Evolutionary conservation across 2,329 filamentous ascomycete genomes (phyloP), one percentile per base, ranked within the genome.

Genomic region (Fusarium sublunatum): DNA sequence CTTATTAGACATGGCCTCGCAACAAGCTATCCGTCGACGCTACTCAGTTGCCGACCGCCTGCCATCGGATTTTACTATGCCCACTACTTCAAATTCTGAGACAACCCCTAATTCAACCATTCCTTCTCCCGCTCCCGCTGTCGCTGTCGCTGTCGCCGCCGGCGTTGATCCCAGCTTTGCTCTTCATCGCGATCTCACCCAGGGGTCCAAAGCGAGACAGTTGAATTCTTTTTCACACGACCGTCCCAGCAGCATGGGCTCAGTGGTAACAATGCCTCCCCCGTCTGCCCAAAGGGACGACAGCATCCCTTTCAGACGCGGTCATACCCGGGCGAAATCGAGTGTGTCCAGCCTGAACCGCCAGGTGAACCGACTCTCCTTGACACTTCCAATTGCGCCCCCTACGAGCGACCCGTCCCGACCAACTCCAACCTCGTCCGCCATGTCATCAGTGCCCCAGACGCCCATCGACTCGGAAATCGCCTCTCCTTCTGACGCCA

Each of bases 311-410:
- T 78, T 77, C 38, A 61, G 61, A 57, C 81, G 82, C 35, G 81
- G 81, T 8, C 69, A 71, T 42, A 77, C 79, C 49, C 82, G 83
- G 31, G 84, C 84, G 12, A 80, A 80, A 13, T 86, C 85, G 6
- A 79, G 80, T 25, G 76, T 82, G 12, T 84, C 83, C 19, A 64
- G 61, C 53, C 57, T 64, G 61, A 58, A 58, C 24, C 78, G 85
- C 32, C 81, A 81, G 62, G 79, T 82, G 26, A 86, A 88, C 70
- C 79, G 86, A 50, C 79, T 88, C 19, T 88, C 86, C 1, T 76
- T 88, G 25, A 88, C 85, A 2, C 77, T 88, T 9, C 86, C 86
- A n/a, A 86, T 88, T 68, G 82, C 84, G 9, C 80, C 78, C 6
- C 83, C 85, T 6, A 82, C 79, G 8, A 81, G 81, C 64, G 77